Evolutionary conservation across 345 rosid genomes (phyloP).

Genomic region (Camelina laxa): DNA sequence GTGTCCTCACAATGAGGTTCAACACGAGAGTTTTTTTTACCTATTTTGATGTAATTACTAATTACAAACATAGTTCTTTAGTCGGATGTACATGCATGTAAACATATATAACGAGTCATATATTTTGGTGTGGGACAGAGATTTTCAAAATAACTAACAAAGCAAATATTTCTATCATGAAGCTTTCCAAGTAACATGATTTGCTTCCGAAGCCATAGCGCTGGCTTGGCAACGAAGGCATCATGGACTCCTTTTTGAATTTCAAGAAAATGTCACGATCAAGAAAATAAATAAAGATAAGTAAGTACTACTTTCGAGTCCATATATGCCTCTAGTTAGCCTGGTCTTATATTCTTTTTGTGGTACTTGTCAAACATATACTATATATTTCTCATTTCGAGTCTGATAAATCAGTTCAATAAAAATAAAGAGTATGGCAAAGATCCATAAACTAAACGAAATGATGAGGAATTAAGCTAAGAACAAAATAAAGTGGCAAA

Average conservation of each 20-base stretch:
- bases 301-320: background rate
- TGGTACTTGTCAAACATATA: conserved; percentile 2
- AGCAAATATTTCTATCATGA: no score
- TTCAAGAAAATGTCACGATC: conserved; percentile 9
- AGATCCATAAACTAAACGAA: background rate
- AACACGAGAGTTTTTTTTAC: no score
- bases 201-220: background rate
- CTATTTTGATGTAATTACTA: no score
- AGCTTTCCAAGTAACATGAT: background rate
- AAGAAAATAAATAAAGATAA: background rate
- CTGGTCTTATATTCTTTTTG: conserved; percentile 16
- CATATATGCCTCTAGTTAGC: background rate
- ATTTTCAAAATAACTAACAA: no score
- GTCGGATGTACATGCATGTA: no score
- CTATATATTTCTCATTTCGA: background rate
- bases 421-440: background rate
- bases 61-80: no score
- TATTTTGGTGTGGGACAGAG: no score
- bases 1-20: no score
- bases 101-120: no score
- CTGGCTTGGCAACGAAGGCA: background rate
- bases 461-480: conserved; percentile 7
- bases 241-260: background rate
- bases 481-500: conserved; percentile 21
- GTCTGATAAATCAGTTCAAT: background rate